These are phyloP conservation scores for Magnaporthiopsis poae DNA, from an alignment of 2,329 filamentous ascomycete species.

Conservation along the genomic window DNA sequence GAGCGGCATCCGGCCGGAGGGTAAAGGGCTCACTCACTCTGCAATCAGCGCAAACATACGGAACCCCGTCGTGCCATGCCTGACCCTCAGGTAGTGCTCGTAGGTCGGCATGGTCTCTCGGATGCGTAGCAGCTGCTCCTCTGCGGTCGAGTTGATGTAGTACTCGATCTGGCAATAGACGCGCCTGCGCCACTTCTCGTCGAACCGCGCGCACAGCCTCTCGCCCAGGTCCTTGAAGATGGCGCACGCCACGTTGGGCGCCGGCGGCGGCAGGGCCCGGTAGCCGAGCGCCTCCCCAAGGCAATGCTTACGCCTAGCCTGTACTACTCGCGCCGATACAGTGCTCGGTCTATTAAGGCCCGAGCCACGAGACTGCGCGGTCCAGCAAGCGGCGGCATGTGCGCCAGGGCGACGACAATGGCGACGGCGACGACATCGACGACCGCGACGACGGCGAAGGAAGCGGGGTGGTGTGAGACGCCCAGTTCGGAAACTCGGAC, in stretches of 20 bases:
- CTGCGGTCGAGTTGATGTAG: slow-evolving; percentile 12
- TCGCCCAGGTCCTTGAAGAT: slow-evolving; percentile 15
- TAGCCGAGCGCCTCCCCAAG: no score
- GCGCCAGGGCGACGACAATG: neutral
- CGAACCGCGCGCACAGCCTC: slow-evolving; percentile 11
- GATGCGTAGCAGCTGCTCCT: slow-evolving; percentile 15
- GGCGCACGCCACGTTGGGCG: slow-evolving; percentile 11
- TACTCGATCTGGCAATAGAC: slow-evolving; percentile 13
- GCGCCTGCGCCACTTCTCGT: slow-evolving; percentile 11
- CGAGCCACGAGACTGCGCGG: neutral
- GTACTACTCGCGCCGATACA: no score
- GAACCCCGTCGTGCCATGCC: slow-evolving; percentile 14
- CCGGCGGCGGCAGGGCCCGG: slow-evolving; percentile 9
- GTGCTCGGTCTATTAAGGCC: no score
- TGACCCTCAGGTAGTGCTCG: slow-evolving; percentile 14
- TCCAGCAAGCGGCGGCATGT: neutral
- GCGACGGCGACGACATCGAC: neutral
- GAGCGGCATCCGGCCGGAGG: neutral
- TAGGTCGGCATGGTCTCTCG: slow-evolving; percentile 12
- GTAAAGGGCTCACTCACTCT: slow-evolving; percentile 11
- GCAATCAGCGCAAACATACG: slow-evolving; percentile 14
- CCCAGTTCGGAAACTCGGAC: neutral
- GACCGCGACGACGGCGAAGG: no score
- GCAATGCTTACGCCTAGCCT: no score
- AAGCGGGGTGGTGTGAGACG: neutral